Evolutionary conservation across 2,329 filamentous ascomycete genomes (phyloP), one percentile per base, ranked within the genome.

Genomic region (Sporothrix schenckii): DNA sequence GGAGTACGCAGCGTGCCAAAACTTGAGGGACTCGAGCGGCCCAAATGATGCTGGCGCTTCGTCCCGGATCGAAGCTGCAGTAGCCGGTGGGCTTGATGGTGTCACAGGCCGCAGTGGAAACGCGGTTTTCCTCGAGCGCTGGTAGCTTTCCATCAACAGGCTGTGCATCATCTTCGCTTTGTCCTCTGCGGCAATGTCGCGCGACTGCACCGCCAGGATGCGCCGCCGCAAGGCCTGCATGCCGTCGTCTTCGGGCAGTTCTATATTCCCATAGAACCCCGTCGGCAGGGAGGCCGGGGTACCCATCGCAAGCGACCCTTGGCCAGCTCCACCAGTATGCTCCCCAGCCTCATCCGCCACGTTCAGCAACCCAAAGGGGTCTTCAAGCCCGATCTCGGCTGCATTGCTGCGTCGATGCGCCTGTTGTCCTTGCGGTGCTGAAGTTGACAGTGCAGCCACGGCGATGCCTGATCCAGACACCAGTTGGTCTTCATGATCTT

Each of bases 231-330:
- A 79, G 69, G 81, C 79, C 21, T 86, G 83, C 89, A 92, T 94
- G 58, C 92, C 92, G 82, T 95, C 92, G 76, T 94, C 91, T 77
- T 90, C 92, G 0, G 92, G 91, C 53, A 93, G 78, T 53, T 77
- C 75, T 73, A 52, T 79, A 52, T 75, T 78, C 16, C 77, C 77
- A 63, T 74, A 76, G 71, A 75, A 72, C 1, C 49, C 70, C 0
- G 68, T 14, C 11, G 71, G 71, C 14, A 72, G 54, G 1, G 72
- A 63, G 9, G 14, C 52, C 16, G 61, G 58, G 9, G 49, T 34
- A 3, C 60, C 61, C 5, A 24, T n/a, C 1, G 6, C 56, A 4
- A 11, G 2, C 44, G 14, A 56, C 1, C 34, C 39, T 30, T 63
- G 54, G 21, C 41, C 39, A 11, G 19, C 54, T 10, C 53, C 54